These are phyloP conservation scores for Colletotrichum karsti DNA, from an alignment of 2,329 filamentous ascomycete species.

Conservation along the genomic window DNA sequence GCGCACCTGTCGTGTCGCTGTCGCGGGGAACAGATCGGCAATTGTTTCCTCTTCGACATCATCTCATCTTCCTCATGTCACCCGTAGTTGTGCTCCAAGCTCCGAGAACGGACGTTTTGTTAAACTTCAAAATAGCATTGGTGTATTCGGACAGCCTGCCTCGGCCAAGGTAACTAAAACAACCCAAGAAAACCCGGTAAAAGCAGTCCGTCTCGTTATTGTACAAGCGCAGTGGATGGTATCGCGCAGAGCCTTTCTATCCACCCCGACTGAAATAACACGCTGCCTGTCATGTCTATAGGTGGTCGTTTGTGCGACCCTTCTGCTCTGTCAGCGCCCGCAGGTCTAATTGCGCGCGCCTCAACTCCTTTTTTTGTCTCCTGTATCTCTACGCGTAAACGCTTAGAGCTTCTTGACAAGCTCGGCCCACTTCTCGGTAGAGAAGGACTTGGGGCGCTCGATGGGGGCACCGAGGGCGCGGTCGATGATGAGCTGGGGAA, in stretches of 20 bases:
- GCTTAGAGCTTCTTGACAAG: slow-evolving; percentile 89
- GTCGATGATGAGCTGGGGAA: slow-evolving; percentile 99
- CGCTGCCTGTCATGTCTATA: slow-evolving; percentile 29
- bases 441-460: slow-evolving; percentile 99
- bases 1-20: neutral
- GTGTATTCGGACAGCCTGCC: slow-evolving; percentile 26
- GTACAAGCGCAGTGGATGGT: slow-evolving; percentile 33
- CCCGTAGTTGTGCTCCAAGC: neutral
- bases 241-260: slow-evolving; percentile 30
- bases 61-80: neutral
- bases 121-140: slow-evolving; percentile 25
- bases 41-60: neutral
- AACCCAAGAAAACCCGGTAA: slow-evolving; percentile 30
- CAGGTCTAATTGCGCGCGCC: slow-evolving; percentile 4
- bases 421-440: slow-evolving; percentile 95
- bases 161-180: slow-evolving; percentile 28
- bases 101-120: neutral
- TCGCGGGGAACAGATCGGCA: slow-evolving; percentile 1
- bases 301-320: slow-evolving; percentile 24
- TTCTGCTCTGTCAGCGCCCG: slow-evolving; percentile 21
- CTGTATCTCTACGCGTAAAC: neutral
- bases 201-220: slow-evolving; percentile 29
- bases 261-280: slow-evolving; percentile 32
- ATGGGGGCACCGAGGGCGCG: slow-evolving; percentile 96
- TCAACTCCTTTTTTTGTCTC: slow-evolving; percentile 1